Percentiles rank a stretch among this genome's conserved stretches.
Evolutionary conservation across 768 basidiomycete genomes (phyloP).

Genomic region (Cystofilobasidium capitatum): DNA sequence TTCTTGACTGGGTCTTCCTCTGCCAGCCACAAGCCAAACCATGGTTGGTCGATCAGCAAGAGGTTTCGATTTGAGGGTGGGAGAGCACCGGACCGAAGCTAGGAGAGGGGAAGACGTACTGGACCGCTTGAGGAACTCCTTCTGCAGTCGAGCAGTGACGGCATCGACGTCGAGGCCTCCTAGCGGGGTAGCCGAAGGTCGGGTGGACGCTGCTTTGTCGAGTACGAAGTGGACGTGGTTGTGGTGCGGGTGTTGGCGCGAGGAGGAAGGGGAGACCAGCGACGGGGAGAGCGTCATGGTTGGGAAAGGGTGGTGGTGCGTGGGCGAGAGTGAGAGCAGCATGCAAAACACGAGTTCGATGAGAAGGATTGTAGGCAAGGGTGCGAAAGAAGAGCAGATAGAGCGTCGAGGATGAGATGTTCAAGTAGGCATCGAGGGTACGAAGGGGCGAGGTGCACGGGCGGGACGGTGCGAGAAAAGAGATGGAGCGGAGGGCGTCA

Average conservation of each 20-base stretch:
- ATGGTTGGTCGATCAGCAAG: background rate
- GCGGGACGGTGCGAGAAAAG: too few species aligned
- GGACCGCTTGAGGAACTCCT: slow-evolving; percentile 19
- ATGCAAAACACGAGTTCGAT: too few species aligned
- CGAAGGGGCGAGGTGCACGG: background rate
- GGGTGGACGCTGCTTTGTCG: background rate
- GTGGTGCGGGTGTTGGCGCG: background rate
- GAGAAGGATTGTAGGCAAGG: background rate
- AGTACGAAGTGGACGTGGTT: background rate
- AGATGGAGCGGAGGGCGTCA: too few species aligned
- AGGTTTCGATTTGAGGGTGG: background rate
- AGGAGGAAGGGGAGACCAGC: background rate
- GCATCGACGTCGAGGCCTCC: slow-evolving; percentile 22
- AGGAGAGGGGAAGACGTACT: slow-evolving; percentile 4
- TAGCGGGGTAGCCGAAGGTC: background rate
- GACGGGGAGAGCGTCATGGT: background rate
- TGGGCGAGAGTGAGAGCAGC: background rate
- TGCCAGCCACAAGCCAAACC: background rate
- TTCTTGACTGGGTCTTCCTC: slow-evolving; percentile 25
- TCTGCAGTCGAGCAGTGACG: slow-evolving; percentile 16
- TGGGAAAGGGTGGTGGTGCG: background rate
- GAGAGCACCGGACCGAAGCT: background rate
- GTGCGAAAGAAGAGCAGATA: background rate
- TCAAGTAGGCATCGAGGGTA: background rate
- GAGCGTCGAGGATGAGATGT: background rate